These are phyloP conservation scores for Posidonia australis DNA, from an alignment of 106 monocot species.

Conservation along the genomic window DNA sequence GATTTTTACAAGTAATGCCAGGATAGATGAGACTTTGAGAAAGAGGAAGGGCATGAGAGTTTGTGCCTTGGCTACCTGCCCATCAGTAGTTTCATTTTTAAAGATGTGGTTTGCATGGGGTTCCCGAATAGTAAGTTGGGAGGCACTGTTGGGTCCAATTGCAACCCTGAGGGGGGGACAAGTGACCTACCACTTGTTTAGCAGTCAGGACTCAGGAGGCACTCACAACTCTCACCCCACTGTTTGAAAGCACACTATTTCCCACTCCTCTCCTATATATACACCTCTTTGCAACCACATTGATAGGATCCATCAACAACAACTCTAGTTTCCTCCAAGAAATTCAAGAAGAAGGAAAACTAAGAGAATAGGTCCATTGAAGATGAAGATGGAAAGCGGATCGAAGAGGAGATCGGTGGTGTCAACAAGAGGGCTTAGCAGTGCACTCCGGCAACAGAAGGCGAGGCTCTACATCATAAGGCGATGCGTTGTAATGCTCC, in stretches of 20 bases:
- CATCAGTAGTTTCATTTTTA: too few species aligned
- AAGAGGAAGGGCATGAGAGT: too few species aligned
- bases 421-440: background rate
- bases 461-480: conserved; percentile 12
- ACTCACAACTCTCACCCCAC: too few species aligned
- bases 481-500: conserved; percentile 7
- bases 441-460: conserved; percentile 2
- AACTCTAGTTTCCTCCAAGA: background rate
- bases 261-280: background rate
- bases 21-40: too few species aligned
- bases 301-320: background rate
- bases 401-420: background rate
- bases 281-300: background rate
- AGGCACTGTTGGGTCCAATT: background rate
- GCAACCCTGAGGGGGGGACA: background rate
- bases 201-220: background rate
- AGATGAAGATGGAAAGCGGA: background rate
- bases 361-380: background rate
- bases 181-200: background rate
- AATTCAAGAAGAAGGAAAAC: background rate
- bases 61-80: too few species aligned
- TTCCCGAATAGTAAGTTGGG: background rate
- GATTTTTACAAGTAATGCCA: too few species aligned
- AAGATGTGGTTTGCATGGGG: too few species aligned
- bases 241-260: too few species aligned